phyloP scores from a whole-genome alignment of 2,329 filamentous ascomycete genomes.

The Cytospora piceae region DNA sequence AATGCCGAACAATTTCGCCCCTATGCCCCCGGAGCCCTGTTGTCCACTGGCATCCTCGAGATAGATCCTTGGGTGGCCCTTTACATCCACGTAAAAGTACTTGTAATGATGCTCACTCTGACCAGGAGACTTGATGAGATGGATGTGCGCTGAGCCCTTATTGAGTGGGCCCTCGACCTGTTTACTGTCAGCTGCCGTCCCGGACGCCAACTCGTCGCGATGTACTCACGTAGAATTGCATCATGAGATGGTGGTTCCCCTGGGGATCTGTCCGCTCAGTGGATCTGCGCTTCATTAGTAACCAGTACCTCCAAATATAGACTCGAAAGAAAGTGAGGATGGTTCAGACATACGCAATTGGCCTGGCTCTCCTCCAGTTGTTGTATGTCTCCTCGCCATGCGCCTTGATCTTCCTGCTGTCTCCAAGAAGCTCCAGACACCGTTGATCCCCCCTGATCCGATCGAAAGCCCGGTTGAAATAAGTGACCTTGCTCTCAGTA shows the following conservation, averaged over 20 bases:
- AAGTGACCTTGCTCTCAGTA: slow-evolving; percentile 79
- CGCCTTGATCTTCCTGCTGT: slow-evolving; percentile 74
- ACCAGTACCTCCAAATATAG: neutral
- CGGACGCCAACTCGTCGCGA: slow-evolving; percentile 55
- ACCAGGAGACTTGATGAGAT: slow-evolving; percentile 72
- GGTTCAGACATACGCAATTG: slow-evolving; percentile 55
- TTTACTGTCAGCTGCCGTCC: slow-evolving; percentile 70
- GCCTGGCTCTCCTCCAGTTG: slow-evolving; percentile 74
- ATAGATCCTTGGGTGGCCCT: slow-evolving; percentile 68
- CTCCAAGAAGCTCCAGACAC: slow-evolving; percentile 75
- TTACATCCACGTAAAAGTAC: slow-evolving; percentile 79
- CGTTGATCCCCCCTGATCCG: slow-evolving; percentile 73
- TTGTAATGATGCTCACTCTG: slow-evolving; percentile 75
- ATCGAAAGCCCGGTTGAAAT: slow-evolving; percentile 86
- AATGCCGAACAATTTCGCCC: slow-evolving; percentile 64
- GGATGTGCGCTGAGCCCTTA: slow-evolving; percentile 73
- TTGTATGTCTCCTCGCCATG: slow-evolving; percentile 81
- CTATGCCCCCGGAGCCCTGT: slow-evolving; percentile 42
- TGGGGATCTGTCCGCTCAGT: slow-evolving; percentile 69
- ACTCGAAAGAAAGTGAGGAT: neutral
- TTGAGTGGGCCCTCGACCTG: slow-evolving; percentile 78
- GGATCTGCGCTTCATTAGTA: slow-evolving; percentile 53
- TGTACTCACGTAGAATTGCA: slow-evolving; percentile 77
- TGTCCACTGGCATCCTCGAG: slow-evolving; percentile 57
- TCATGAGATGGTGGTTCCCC: slow-evolving; percentile 78